Evolutionary conservation across 345 rosid species (phyloP).

Genomic region (Moringa oleifera): DNA sequence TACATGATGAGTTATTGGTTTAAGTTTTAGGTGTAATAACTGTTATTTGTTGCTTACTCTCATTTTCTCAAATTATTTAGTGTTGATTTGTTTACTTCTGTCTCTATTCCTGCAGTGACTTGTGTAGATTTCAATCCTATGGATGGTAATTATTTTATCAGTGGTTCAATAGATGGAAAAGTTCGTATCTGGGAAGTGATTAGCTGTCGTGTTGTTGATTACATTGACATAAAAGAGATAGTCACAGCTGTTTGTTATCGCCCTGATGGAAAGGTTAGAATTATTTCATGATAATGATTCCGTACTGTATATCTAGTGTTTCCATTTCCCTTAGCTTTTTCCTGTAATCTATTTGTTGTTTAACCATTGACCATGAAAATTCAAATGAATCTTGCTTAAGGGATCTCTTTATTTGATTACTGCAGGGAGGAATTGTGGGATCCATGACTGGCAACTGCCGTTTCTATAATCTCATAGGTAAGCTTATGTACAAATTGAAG

Average conservation of each 20-base stretch:
- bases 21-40: neutral
- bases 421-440: slow-evolving; percentile 68
- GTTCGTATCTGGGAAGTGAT: slow-evolving; percentile 74
- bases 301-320: neutral
- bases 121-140: slow-evolving; percentile 59
- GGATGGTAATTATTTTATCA: slow-evolving; percentile 57
- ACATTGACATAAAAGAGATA: slow-evolving; percentile 55
- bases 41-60: neutral
- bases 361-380: neutral
- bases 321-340: neutral
- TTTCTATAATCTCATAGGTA: slow-evolving; percentile 56
- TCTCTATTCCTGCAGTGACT: slow-evolving; percentile 38
- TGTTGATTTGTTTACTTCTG: slow-evolving; percentile 7
- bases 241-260: slow-evolving; percentile 64
- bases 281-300: too few species aligned
- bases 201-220: slow-evolving; percentile 50
- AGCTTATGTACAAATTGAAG: slow-evolving; percentile 9
- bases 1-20: slow-evolving; percentile 5
- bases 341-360: neutral
- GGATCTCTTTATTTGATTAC: slow-evolving; percentile 9
- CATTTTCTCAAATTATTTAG: neutral
- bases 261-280: slow-evolving; percentile 57
- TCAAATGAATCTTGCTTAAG: slow-evolving; percentile 1
- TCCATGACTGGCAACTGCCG: slow-evolving; percentile 61
- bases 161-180: slow-evolving; percentile 64